These are phyloP conservation scores for Apiotrichum domesticum DNA, from an alignment of 1,284 basidiomycete genomes.

Conservation along the genomic window DNA sequence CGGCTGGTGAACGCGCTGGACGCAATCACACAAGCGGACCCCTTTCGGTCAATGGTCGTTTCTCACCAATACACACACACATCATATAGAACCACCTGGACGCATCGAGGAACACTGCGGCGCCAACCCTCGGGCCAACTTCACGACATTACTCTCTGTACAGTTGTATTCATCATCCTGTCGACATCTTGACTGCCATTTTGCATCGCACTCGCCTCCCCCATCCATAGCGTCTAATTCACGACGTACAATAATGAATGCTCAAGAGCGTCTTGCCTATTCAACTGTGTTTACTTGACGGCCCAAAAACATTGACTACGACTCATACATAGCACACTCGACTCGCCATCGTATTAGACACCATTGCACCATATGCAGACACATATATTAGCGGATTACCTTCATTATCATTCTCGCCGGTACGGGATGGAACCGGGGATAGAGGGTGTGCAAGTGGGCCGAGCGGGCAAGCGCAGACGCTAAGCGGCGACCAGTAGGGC, in stretches of 20 bases:
- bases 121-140: neutral
- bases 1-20: constrained; percentile 12
- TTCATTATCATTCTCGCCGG: no score
- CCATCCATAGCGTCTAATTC: constrained; percentile 7
- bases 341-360: no score
- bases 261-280: neutral
- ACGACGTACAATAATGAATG: constrained; percentile 7
- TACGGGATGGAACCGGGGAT: no score
- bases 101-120: neutral
- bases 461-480: no score
- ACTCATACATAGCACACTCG: neutral
- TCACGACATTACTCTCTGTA: constrained; percentile 8
- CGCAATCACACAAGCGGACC: neutral
- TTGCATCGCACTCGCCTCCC: constrained; percentile 10
- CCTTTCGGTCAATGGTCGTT: neutral
- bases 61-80: neutral
- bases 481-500: no score
- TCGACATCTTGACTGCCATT: constrained; percentile 9
- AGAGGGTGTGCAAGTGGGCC: no score
- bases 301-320: neutral
- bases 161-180: constrained; percentile 19
- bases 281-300: neutral
- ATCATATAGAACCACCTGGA: constrained; percentile 1
- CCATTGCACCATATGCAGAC: no score
- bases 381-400: no score